phyloP scores from a whole-genome alignment of 441 rosid species.

The Adansonia madagascariensis region DNA sequence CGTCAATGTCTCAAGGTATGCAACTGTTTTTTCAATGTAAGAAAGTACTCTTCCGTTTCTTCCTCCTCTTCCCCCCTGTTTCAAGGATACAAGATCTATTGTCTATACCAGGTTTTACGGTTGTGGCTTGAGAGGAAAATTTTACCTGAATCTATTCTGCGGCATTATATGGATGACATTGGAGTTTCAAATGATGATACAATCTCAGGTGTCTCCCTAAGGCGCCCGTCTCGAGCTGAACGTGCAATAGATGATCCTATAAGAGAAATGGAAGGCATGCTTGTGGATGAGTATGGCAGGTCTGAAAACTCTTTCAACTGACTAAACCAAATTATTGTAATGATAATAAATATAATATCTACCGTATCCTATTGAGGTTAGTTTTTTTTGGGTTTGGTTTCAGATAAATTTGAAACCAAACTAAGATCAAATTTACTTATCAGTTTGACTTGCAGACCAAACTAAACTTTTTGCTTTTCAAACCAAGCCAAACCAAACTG shows the following conservation, averaged over 20 bases:
- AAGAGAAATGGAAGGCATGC: slow-evolving; percentile 99
- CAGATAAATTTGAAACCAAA: not conserved
- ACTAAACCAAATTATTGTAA: not conserved
- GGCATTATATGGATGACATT: slow-evolving; percentile 79
- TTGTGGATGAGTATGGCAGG: slow-evolving; percentile 99
- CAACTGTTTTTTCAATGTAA: slow-evolving; percentile 10
- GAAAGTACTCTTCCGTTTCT: not conserved
- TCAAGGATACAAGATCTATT: slow-evolving; percentile 23
- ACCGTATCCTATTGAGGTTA: not conserved
- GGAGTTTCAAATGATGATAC: slow-evolving; percentile 79
- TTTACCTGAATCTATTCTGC: slow-evolving; percentile 77
- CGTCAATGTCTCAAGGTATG: slow-evolving; percentile 93
- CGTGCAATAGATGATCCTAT: slow-evolving; percentile 95
- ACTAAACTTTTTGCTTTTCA: slow-evolving; percentile 5
- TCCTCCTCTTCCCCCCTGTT: slow-evolving; percentile 15
- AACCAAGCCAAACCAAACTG: not conserved
- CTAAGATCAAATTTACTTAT: not conserved
- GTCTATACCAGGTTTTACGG: slow-evolving; percentile 64
- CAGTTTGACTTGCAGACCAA: slow-evolving; percentile 4
- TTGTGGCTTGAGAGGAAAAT: slow-evolving; percentile 96
- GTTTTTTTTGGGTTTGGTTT: slow-evolving; percentile 3
- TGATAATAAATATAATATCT: slow-evolving; percentile 9
- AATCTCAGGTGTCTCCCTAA: slow-evolving; percentile 57
- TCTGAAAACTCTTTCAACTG: slow-evolving; percentile 26
- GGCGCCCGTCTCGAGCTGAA: slow-evolving; percentile 92